Percentiles rank a stretch among this genome's conserved stretches.
Evolutionary conservation across 2,329 filamentous ascomycete species (phyloP).

Genomic region (Aquanectria penicillioides): DNA sequence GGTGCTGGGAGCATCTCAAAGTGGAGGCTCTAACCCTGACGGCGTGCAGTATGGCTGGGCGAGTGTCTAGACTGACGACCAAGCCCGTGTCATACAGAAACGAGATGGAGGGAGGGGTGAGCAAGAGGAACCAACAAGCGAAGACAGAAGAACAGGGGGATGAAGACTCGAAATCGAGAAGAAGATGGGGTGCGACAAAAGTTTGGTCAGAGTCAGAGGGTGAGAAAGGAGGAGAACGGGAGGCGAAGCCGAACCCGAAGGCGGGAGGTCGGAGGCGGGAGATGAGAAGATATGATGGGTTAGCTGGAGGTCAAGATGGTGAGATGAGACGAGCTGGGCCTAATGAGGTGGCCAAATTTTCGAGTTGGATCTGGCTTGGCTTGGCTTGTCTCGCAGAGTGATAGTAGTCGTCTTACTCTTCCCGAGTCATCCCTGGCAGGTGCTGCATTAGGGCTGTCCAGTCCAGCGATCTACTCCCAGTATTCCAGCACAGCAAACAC

Average conservation of each 20-base stretch:
- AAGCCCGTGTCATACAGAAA: too few relatives aligned
- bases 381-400: slow-evolving; percentile 6
- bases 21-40: slow-evolving; percentile 20
- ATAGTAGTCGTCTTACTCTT: slow-evolving; percentile 4
- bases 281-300: neutral
- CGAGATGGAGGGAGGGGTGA: too few relatives aligned
- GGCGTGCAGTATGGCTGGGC: slow-evolving; percentile 15
- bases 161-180: slow-evolving; percentile 7
- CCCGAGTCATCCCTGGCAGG: slow-evolving; percentile 1
- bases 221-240: neutral
- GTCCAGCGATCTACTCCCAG: slow-evolving; percentile 5
- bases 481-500: neutral
- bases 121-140: too few relatives aligned
- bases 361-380: neutral
- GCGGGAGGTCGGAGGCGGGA: neutral
- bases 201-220: too few relatives aligned
- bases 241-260: slow-evolving; percentile 1
- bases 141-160: slow-evolving; percentile 1
- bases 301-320: too few relatives aligned
- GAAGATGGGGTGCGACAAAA: neutral
- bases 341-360: neutral
- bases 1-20: slow-evolving; percentile 17
- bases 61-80: slow-evolving; percentile 6
- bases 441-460: neutral
- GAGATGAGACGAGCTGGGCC: too few relatives aligned